A percentile compares a stretch with the other conserved stretches of the same genome.
Conservation (phyloP, 345 rosid genomes). For the Draba incana region DNA sequence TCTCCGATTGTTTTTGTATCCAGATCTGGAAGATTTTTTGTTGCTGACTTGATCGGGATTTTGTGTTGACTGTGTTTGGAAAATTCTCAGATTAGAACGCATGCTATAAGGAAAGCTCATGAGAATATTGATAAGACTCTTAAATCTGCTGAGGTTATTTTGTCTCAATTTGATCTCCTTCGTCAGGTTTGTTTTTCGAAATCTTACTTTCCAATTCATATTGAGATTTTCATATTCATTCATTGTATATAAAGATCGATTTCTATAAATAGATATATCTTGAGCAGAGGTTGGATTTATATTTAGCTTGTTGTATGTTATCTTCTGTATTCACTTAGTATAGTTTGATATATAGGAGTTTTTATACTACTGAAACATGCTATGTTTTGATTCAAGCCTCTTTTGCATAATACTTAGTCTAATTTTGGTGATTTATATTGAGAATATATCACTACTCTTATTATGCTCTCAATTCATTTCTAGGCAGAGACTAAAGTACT, state of each 20-base stretch:
- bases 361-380: too few relatives aligned
- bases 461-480: conserved; percentile 37
- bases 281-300: conserved; percentile 1
- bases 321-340: too few relatives aligned
- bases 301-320: too few relatives aligned
- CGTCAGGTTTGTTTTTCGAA: conserved; percentile 66
- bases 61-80: conserved; percentile 37
- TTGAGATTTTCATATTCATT: neutral
- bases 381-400: too few relatives aligned
- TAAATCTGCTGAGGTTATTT: conserved; percentile 81
- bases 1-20: conserved; percentile 6
- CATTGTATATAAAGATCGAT: neutral
- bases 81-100: conserved; percentile 75
- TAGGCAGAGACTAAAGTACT: conserved; percentile 96
- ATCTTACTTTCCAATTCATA: neutral
- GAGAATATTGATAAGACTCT: conserved; percentile 95
- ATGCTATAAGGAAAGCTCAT: conserved; percentile 92
- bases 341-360: too few relatives aligned
- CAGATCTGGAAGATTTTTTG: conserved; percentile 14
- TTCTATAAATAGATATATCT: neutral
- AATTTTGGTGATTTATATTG: neutral
- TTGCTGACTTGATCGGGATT: conserved; percentile 37
- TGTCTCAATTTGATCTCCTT: conserved; percentile 78
- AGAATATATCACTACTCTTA: conserved; percentile 20
- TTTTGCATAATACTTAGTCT: too few relatives aligned